Evolutionary conservation across 305 asterid species (phyloP).

Genomic region (Fraxinus velutina): DNA sequence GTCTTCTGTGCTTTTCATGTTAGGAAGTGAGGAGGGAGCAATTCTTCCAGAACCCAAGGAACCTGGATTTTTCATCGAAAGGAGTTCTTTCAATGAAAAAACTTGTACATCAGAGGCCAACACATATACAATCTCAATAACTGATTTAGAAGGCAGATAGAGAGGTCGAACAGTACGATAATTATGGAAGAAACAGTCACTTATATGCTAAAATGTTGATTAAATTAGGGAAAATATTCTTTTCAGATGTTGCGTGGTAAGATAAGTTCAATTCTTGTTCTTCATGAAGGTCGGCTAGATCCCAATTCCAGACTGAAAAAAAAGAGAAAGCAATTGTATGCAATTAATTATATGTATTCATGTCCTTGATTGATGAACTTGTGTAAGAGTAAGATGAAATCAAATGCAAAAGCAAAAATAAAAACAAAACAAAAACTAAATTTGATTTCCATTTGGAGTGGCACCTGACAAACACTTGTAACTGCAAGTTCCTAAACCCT

Average conservation of each 20-base stretch:
- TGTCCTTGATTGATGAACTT: background rate
- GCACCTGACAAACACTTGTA: background rate
- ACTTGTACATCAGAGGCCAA: background rate
- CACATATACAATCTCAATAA: constrained; percentile 19
- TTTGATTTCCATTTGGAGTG: background rate
- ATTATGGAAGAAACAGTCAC: background rate
- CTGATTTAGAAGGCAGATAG: constrained; percentile 35
- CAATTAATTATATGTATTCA: background rate
- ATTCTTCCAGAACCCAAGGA: constrained; percentile 34
- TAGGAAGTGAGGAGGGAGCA: constrained; percentile 29
- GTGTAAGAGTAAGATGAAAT: background rate
- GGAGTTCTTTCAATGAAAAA: background rate
- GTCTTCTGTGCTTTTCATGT: constrained; percentile 35
- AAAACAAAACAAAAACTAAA: background rate
- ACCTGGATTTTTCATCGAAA: constrained; percentile 30
- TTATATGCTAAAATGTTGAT: background rate
- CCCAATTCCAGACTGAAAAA: background rate
- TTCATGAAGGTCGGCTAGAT: background rate
- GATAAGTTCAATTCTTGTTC: background rate
- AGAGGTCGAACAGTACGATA: background rate
- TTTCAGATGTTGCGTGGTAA: background rate
- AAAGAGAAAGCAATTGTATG: background rate
- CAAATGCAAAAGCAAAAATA: background rate
- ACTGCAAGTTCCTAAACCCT: background rate
- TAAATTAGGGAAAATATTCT: background rate